Conservation (phyloP, 768 basidiomycete genomes). For the Lactifluus echinatus region DNA sequence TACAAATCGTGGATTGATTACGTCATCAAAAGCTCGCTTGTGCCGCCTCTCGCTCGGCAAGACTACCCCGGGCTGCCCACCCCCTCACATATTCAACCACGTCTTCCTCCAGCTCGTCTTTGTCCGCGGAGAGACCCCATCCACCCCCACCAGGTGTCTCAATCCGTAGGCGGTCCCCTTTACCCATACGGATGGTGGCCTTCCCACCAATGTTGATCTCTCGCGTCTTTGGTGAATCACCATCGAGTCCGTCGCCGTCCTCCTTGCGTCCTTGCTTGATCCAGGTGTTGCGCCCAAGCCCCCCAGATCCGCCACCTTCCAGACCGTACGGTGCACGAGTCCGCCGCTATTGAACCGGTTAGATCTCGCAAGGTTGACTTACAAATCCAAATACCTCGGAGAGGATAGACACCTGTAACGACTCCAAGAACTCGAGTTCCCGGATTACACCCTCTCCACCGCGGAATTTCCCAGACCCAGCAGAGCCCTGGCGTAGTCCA, state of each 20-base stretch:
- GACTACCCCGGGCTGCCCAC: conserved; percentile 68
- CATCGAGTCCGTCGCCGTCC: conserved; percentile 46
- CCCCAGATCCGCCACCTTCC: conserved; percentile 68
- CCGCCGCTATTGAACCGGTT: conserved; percentile 44
- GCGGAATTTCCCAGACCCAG: conserved; percentile 58
- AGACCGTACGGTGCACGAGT: conserved; percentile 82
- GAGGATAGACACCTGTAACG: conserved; percentile 80
- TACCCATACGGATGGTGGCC: conserved; percentile 80
- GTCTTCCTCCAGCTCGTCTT: conserved; percentile 23
- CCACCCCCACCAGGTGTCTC: conserved; percentile 91
- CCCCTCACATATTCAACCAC: conserved; percentile 30
- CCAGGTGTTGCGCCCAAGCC: conserved; percentile 81
- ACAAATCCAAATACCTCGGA: conserved; percentile 54
- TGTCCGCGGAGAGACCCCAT: conserved; percentile 44
- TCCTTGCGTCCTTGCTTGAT: conserved; percentile 56
- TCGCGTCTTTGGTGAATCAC: conserved; percentile 60
- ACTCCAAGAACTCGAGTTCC: conserved; percentile 74
- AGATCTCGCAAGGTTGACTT: neutral
- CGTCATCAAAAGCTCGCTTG: conserved; percentile 43
- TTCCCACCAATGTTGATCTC: conserved; percentile 87
- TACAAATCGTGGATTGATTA: neutral
- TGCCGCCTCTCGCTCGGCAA: conserved; percentile 52
- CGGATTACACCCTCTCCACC: conserved; percentile 84
- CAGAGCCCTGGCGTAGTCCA: conserved; percentile 60
- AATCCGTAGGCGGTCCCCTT: conserved; percentile 71